These are phyloP conservation scores for Tulasnella sp. DNA, from an alignment of 768 basidiomycete species.

Conservation along the genomic window DNA sequence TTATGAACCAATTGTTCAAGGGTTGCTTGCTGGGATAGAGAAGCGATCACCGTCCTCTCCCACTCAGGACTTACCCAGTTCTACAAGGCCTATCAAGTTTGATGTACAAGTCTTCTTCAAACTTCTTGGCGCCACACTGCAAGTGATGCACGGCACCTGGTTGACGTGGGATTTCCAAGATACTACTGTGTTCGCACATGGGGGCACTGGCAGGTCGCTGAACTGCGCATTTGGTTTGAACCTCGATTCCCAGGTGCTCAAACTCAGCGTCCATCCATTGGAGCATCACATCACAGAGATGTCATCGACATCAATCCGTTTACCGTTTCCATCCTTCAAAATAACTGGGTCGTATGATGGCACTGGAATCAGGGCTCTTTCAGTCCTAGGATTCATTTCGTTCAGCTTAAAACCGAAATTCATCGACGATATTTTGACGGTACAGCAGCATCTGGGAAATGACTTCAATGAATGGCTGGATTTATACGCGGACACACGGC, in stretches of 20 bases:
- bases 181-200: conserved; percentile 36
- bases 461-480: conserved; percentile 70
- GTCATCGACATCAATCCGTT: neutral
- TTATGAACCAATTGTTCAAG: conserved; percentile 52
- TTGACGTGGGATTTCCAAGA: conserved; percentile 56
- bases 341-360: conserved; percentile 46
- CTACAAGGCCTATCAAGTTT: conserved; percentile 19
- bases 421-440: conserved; percentile 68
- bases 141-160: conserved; percentile 84
- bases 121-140: conserved; percentile 48
- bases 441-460: conserved; percentile 81
- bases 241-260: conserved; percentile 44
- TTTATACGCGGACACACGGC: conserved; percentile 45
- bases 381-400: conserved; percentile 54
- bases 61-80: conserved; percentile 21
- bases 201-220: conserved; percentile 23
- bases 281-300: neutral
- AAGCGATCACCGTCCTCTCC: conserved; percentile 24
- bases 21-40: conserved; percentile 50
- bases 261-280: neutral
- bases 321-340: conserved; percentile 47
- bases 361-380: conserved; percentile 37
- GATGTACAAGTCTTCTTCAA: conserved; percentile 42
- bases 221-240: conserved; percentile 46
- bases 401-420: conserved; percentile 67